Evolutionary conservation across 2,329 filamentous ascomycete genomes (phyloP).

Genomic region (Colletotrichum acutatum): DNA sequence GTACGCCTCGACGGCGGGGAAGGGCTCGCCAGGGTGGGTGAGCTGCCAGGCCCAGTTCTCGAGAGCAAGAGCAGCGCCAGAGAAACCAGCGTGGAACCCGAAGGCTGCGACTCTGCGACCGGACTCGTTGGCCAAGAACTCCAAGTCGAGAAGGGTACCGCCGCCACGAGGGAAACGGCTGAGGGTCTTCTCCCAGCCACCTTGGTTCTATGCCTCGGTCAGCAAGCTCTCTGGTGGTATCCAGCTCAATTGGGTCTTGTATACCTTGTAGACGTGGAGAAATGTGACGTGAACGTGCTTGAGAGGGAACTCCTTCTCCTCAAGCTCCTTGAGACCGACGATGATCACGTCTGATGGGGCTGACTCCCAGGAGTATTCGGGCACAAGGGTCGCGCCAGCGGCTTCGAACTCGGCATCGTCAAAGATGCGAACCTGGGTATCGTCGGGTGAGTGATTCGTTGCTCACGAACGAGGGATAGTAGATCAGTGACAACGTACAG

Average conservation of each 20-base stretch:
- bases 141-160: slow-evolving; percentile 84
- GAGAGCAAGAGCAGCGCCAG: slow-evolving; percentile 77
- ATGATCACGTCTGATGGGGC: slow-evolving; percentile 77
- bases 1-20: slow-evolving; percentile 75
- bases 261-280: slow-evolving; percentile 70
- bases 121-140: slow-evolving; percentile 80
- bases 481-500: slow-evolving; percentile 47
- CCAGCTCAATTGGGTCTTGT: not conserved
- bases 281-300: slow-evolving; percentile 80
- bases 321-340: slow-evolving; percentile 82
- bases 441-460: not conserved
- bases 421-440: slow-evolving; percentile 63
- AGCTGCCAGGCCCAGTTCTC: slow-evolving; percentile 89
- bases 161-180: slow-evolving; percentile 80
- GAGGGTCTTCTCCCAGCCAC: slow-evolving; percentile 83
- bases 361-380: slow-evolving; percentile 74
- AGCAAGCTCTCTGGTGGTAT: not conserved
- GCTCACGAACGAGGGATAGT: not conserved
- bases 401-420: slow-evolving; percentile 70
- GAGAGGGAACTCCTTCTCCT: slow-evolving; percentile 76
- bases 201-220: slow-evolving; percentile 71
- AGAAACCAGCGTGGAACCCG: slow-evolving; percentile 81
- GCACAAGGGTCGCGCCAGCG: slow-evolving; percentile 73
- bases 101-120: slow-evolving; percentile 80
- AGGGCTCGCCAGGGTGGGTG: slow-evolving; percentile 72